These are phyloP conservation scores for Dictyostelium capitatum DNA, from an alignment of 78 protist genomes.

Conservation along the genomic window DNA sequence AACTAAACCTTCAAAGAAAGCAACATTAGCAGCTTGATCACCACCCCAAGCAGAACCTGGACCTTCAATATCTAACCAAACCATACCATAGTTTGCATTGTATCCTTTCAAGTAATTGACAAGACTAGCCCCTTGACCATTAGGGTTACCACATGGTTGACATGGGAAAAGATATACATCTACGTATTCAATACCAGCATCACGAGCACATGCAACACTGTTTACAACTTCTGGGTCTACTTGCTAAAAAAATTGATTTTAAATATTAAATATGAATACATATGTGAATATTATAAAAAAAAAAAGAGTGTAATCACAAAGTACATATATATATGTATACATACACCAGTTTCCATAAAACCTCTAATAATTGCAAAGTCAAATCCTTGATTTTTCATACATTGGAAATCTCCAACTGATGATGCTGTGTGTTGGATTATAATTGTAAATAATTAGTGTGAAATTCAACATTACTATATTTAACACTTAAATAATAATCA, in stretches of 20 bases:
- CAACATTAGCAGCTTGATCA: neutral
- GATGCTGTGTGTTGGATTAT: no score
- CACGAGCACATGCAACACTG: constrained; percentile 24
- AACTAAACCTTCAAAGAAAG: constrained; percentile 48
- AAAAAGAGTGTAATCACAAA: no score
- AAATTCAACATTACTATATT: no score
- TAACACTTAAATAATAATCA: no score
- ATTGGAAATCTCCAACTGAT: neutral
- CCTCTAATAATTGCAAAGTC: constrained; percentile 55
- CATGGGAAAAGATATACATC: constrained; percentile 76
- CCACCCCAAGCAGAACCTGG: constrained; percentile 30
- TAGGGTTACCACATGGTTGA: constrained; percentile 32
- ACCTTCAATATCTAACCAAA: constrained; percentile 85
- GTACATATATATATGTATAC: no score
- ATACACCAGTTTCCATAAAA: neutral
- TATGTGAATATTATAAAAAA: no score
- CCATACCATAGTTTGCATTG: constrained; percentile 23
- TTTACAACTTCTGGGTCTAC: neutral
- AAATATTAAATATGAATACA: no score
- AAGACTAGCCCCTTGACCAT: neutral
- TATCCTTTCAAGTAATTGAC: neutral
- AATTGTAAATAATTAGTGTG: no score
- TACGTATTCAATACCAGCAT: constrained; percentile 21
- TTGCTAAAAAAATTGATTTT: no score
- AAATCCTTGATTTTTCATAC: constrained; percentile 29